Base-by-base conservation (phyloP, 2,329 filamentous ascomycete genomes). In the Beauveria sp. region DNA sequence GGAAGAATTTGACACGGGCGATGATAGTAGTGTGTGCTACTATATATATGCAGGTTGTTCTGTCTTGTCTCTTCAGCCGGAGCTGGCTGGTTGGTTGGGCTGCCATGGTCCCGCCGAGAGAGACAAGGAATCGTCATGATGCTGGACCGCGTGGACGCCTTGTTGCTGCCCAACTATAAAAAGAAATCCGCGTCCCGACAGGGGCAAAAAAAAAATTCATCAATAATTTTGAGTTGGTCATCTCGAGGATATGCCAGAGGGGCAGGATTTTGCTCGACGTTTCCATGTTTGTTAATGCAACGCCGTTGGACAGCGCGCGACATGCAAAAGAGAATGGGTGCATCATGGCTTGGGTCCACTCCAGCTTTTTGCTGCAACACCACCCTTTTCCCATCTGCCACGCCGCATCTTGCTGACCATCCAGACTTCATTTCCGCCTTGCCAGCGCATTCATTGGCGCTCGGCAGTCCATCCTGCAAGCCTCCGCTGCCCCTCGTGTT, bases 21-120 rank as follows among this genome's bases (percentile, higher is more conserved):
- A 44, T 46, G 47, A 44, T 46, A 53, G 46, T 26, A 50, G 48
- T 51, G 56, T 44, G 56, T 44, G 54, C 46, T 37, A 59, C 56
- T 59, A 59, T 59, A 59, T 59, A 59, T 59, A 53, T 53, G 56
- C 56, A 53, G 56, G 47, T 59, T 53, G 55, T 41, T n/a, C 26
- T 34, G 10, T 28, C 43, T 50, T 28, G 47, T 14, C 48, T 53
- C 24, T 30, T 58, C 55, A 58, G 55, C 55, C 46, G 22, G 34
- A 43, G 46, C 46, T 34, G 28, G 26, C 34, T 37, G 10, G 8
- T 28, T 59, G 56, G 56, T 59, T 59, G 56, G 56, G 56, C 56
- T 59, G 47, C 24, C 37, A 46, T 5, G 56, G 56, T 44, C n/a
- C 47, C 37, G 48, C 40, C 12, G 46, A 40, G 37, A 51, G 26